These are phyloP conservation scores for Coemansia aciculifera DNA, from an alignment of 192 early-diverging fungal species.

Conservation along the genomic window DNA sequence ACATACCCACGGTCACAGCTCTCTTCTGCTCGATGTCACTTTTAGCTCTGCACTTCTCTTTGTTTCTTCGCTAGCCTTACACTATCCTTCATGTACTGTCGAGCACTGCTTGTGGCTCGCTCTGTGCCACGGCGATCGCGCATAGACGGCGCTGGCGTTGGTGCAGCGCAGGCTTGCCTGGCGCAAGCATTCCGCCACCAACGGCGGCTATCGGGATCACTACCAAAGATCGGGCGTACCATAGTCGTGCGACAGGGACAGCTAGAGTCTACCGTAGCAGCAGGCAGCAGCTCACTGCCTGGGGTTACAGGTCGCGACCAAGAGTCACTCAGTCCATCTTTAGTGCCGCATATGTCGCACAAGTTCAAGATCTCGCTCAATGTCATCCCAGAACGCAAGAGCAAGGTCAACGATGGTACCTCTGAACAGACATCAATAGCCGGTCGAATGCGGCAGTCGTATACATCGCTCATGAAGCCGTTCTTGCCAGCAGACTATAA, in stretches of 20 bases:
- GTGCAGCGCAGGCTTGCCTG: background rate
- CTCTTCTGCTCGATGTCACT: background rate
- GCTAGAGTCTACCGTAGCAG: background rate
- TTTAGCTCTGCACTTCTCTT: background rate
- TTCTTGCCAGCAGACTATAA: slow-evolving; percentile 81
- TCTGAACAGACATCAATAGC: background rate
- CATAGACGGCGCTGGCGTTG: background rate
- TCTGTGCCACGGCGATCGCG: background rate
- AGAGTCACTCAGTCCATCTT: background rate
- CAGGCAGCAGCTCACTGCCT: background rate
- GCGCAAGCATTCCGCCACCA: background rate
- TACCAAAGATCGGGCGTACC: background rate
- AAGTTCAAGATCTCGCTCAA: background rate
- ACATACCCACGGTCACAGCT: background rate
- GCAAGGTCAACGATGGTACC: background rate
- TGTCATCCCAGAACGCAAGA: background rate
- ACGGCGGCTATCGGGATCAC: background rate
- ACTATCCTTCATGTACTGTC: slow-evolving; percentile 4
- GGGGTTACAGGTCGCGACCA: background rate
- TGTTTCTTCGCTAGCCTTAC: background rate
- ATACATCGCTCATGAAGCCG: slow-evolving; percentile 15
- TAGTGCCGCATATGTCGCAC: slow-evolving; percentile 4
- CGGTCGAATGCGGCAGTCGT: background rate
- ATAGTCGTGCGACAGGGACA: slow-evolving; percentile 3
- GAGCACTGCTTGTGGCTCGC: background rate